Evolutionary conservation across 768 basidiomycete species (phyloP), one percentile per base, ranked within the genome.

Genomic region (Lactifluus piperatus): DNA sequence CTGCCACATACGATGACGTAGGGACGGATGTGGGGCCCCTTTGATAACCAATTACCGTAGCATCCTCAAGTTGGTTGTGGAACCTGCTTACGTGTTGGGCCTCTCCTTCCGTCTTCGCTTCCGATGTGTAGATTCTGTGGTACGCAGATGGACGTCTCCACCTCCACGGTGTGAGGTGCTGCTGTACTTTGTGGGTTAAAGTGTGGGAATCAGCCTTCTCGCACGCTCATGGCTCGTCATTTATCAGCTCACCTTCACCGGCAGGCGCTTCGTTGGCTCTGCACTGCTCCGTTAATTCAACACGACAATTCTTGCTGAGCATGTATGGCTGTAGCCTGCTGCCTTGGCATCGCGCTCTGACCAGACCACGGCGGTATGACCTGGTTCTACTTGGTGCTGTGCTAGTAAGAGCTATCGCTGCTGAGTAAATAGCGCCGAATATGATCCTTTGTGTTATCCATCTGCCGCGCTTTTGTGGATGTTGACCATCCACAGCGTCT

Each of bases 1-100:
- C 74, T 54, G 69, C 68, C 4, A 75, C 67, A 22, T 79, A 78
- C 10, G 63, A 75, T 13, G 71, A 71, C 24, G 68, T 10, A 14
- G 58, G 48, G 13, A 47, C 68, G 6, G 75, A 77, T 39, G 69
- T 73, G 20, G 78, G 81, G 55, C 73, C 86, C 3, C 86, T 90
- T 71, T 78, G 77, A 74, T 83, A 78, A 70, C 86, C n/a, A n/a
- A 89, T 64, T 83, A 80, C 64, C 79, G 81, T 56, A 84, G 84
- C 59, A 74, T 88, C 50, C 83, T 86, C 67, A 86, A 86, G 27
- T 86, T 80, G 65, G 77, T 87, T 54, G 85, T 85, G n/a, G 89
- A 68, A 88, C 82, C 45, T 72, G 77, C 47, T n/a, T 86, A 85
- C 65, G 76, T 80, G 78, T 84, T 71, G 53, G 81, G 71, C 20